Percentiles rank a stretch among this genome's conserved stretches.
phyloP scores from a whole-genome alignment of 2,329 filamentous ascomycete genomes.

The Epichloe baconii region DNA sequence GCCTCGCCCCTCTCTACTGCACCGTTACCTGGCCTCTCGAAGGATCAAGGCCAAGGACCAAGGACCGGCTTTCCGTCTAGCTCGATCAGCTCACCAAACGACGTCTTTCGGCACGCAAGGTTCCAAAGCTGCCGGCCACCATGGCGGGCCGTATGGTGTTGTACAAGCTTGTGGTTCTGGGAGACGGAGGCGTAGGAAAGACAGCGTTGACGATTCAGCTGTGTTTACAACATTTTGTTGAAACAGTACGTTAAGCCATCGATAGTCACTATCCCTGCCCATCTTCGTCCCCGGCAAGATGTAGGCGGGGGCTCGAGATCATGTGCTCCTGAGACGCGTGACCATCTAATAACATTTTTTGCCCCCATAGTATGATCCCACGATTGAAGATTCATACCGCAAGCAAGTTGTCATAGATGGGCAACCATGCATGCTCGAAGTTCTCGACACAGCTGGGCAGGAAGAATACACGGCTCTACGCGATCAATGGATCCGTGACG shows the following conservation, averaged over 20 bases:
- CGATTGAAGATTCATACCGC: constrained; percentile 77
- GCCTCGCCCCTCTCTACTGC: not conserved
- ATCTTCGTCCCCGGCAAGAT: not conserved
- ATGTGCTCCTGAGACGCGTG: not conserved
- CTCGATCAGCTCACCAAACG: not conserved
- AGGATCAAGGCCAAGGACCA: not conserved
- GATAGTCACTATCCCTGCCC: not conserved
- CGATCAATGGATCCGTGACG: constrained; percentile 97
- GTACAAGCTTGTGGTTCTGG: constrained; percentile 91
- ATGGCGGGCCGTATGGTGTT: constrained; percentile 93
- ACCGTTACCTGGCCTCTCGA: not conserved
- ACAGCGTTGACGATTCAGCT: constrained; percentile 92
- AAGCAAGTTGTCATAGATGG: constrained; percentile 89
- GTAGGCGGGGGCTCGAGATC: not conserved
- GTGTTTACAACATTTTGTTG: constrained; percentile 95
- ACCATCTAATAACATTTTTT: constrained; percentile 2
- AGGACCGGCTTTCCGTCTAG: not conserved
- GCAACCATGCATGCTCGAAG: constrained; percentile 94
- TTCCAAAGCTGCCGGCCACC: constrained; percentile 14
- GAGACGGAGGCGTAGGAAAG: constrained; percentile 88
- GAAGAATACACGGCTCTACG: constrained; percentile 95
- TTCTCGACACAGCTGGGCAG: constrained; percentile 92
- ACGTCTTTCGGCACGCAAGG: not conserved
- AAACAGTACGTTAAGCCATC: constrained; percentile 49
- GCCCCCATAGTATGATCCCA: constrained; percentile 58